These are phyloP conservation scores for Clavispora vitiphila DNA, from an alignment of 805 yeast species.

Conservation along the genomic window DNA sequence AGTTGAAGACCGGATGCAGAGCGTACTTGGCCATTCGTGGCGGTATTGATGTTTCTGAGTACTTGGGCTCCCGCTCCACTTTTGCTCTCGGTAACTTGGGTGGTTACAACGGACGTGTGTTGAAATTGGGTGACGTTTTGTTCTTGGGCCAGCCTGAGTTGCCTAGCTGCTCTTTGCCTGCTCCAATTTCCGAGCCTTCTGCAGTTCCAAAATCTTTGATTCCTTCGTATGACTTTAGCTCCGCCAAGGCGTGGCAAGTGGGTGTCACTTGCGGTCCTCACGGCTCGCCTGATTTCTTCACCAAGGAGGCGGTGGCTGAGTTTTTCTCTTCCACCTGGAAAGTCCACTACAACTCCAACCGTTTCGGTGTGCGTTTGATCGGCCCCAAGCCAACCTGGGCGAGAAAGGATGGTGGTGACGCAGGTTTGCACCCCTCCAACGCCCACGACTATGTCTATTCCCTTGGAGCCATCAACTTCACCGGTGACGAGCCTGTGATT, in stretches of 20 bases:
- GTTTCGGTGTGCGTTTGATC: conserved; percentile 90
- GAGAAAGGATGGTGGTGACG: conserved; percentile 93
- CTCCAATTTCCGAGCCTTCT: conserved; percentile 62
- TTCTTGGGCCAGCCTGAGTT: conserved; percentile 77
- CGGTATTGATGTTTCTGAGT: conserved; percentile 91
- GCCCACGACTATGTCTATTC: conserved; percentile 97
- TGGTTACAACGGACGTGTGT: conserved; percentile 88
- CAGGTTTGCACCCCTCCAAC: conserved; percentile 97
- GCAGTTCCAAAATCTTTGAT: conserved; percentile 51
- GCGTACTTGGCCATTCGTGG: conserved; percentile 86
- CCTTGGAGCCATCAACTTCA: conserved; percentile 92
- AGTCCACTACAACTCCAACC: conserved; percentile 93
- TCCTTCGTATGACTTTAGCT: conserved; percentile 41
- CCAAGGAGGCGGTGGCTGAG: conserved; percentile 62
- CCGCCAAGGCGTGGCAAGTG: conserved; percentile 64
- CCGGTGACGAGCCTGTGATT: conserved; percentile 98
- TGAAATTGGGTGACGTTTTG: conserved; percentile 88
- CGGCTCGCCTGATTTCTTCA: conserved; percentile 94
- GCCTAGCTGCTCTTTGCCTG: conserved; percentile 63
- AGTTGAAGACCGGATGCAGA: conserved; percentile 78
- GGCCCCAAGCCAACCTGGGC: conserved; percentile 99
- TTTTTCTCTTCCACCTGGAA: conserved; percentile 84
- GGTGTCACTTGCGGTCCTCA: conserved; percentile 98
- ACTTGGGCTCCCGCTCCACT: conserved; percentile 93
- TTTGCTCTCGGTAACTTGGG: conserved; percentile 92